Evolutionary conservation across 2,329 filamentous ascomycete species (phyloP), one percentile per base, ranked within the genome.

Genomic region (Microthyrium microscopicum): DNA sequence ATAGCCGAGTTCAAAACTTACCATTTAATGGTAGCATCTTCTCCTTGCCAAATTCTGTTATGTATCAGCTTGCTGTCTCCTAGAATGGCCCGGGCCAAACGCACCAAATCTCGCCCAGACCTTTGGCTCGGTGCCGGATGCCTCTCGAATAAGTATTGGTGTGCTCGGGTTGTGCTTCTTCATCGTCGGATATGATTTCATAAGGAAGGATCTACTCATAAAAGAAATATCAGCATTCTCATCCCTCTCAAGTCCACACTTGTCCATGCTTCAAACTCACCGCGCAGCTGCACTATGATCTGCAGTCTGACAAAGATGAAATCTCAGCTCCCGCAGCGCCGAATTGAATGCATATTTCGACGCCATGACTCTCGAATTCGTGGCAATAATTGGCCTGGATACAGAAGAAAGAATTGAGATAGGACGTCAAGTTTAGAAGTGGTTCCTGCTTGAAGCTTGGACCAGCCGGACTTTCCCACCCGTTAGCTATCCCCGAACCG

Each of bases 151-250:
- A 66, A 98, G 66, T 59, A 98, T 95, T 35, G 89, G 89, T 31
- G 71, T 85, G 58, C 80, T 66, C 37, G 89, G 89, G 65, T 98
- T 98, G 69, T 87, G 81, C 68, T 92, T 91, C 74, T 98, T 98
- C 87, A 98, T 95, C 39, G 81, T 89, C 29, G 89, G 89, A 60
- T 98, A 98, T 44, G 84, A 76, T 54, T 82, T 74, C 43, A 77
- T 77, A 44, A 98, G 68, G 62, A 98, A 98, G 20, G 79, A 76
- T 57, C 89, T 94, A 47, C 28, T 3, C n/a, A n/a, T n/a, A n/a
- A n/a, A n/a, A n/a, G n/a, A n/a, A n/a, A n/a, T n/a, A 12, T 13
- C 6, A 13, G 22, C n/a, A 31, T 33, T 36, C 24, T 31, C 19
- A 7, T 34, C 30, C 25, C 33, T 18, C 19, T 17, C 12, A 17